Base-by-base conservation (phyloP, 257 asterid species). In the Knoxia roxburghii region DNA sequence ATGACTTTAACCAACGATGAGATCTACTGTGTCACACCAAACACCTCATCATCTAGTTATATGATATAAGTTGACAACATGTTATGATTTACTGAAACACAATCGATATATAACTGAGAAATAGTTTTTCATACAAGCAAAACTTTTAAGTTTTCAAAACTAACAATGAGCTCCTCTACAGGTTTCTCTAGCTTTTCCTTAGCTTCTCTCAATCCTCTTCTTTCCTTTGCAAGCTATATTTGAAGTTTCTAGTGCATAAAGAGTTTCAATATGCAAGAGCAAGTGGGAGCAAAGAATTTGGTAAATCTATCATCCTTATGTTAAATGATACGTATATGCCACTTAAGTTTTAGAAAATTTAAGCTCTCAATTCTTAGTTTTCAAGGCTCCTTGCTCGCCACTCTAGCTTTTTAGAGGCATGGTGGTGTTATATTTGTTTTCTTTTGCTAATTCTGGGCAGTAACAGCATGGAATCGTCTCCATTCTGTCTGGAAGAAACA, bases 141-240 rank as follows among this genome's bases (percentile, higher is more conserved):
- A n/a, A n/a, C n/a, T n/a, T n/a, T n/a, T n/a, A n/a, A n/a, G n/a
- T n/a, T n/a, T n/a, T n/a, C n/a, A n/a, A n/a, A n/a, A n/a, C n/a
- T n/a, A n/a, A n/a, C n/a, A n/a, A n/a, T 86, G 27, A 92, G 82
- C 84, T 92, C 98, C 51, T 92, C 96, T 2, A 92, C 97, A 21
- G 94, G 95, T 80, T 89, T 89, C 73, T 89, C 97, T 63, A 92
- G 88, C 85, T 90, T 92, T 82, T 87, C 96, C 79, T 92, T 92
- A 15, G 95, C 97, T 86, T 89, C 97, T 81, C 82, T 87, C 61
- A 92, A 89, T 59, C 95, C 96, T 57, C 97, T 96, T 24, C 97
- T 84, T 61, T 92, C 98, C 73, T 96, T 86, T 72, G 97, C 97
- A 76, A 75, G 95, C 98, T 92, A 91, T 76, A 60, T 65, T 33